A percentile compares a stretch with the other conserved stretches of the same genome.
Conservation (phyloP, 2,329 filamentous ascomycete species). For the Alternaria incomplexa region DNA sequence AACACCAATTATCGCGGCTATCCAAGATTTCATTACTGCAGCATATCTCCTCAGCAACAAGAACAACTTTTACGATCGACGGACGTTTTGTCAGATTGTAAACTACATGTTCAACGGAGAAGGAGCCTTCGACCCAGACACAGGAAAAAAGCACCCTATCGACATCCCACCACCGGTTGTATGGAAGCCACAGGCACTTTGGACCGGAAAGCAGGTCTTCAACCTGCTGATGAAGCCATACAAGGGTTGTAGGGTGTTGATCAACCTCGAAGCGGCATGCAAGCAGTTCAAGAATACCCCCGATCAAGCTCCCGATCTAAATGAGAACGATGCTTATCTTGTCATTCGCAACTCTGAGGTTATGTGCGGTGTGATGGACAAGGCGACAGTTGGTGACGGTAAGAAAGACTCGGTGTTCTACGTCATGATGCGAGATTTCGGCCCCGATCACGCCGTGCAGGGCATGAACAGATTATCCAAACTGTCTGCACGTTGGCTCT, state of each 20-base stretch:
- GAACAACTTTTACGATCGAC: constrained; percentile 89
- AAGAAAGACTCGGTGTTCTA: constrained; percentile 99
- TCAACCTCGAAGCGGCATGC: constrained; percentile 94
- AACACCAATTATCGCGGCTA: constrained; percentile 97
- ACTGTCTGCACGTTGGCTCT: constrained; percentile 85
- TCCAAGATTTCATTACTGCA: constrained; percentile 98
- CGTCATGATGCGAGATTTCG: constrained; percentile 93
- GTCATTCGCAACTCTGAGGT: constrained; percentile 95
- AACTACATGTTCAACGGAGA: constrained; percentile 90
- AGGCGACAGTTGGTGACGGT: constrained; percentile 92
- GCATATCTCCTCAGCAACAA: constrained; percentile 91
- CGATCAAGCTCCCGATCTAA: constrained; percentile 76
- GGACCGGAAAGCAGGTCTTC: constrained; percentile 98
- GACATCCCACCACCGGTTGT: constrained; percentile 88
- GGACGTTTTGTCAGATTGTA: constrained; percentile 86
- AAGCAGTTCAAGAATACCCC: constrained; percentile 74
- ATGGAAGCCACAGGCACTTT: constrained; percentile 82
- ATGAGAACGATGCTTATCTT: constrained; percentile 78
- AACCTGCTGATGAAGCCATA: constrained; percentile 91
- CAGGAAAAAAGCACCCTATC: constrained; percentile 64
- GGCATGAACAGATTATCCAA: constrained; percentile 95
- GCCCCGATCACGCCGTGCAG: constrained; percentile 82
- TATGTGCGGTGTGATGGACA: constrained; percentile 98
- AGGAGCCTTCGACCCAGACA: constrained; percentile 54
- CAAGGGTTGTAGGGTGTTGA: constrained; percentile 76